Percentiles rank a stretch among this genome's conserved stretches.
Evolutionary conservation across 345 rosid genomes (phyloP).

Genomic region (Litchi chinensis): DNA sequence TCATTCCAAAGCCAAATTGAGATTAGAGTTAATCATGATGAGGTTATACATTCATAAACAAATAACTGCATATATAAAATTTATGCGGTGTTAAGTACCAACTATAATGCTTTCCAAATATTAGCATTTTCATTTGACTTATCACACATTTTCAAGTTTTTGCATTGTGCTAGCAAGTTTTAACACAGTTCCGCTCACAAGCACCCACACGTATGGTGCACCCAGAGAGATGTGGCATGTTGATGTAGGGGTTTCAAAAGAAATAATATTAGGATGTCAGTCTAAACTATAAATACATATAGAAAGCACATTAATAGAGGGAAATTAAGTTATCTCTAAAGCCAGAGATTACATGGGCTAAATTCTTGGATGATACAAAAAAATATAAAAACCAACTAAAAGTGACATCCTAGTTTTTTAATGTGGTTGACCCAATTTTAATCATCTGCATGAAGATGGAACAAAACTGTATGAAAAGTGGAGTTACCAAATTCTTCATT

Average conservation of each 20-base stretch:
- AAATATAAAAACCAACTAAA: neutral
- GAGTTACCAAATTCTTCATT: slow-evolving; percentile 64
- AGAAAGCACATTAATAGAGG: neutral
- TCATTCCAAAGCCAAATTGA: neutral
- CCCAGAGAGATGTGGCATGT: neutral
- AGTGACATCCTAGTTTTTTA: neutral
- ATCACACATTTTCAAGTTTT: neutral
- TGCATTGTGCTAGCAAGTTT: neutral
- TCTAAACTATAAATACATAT: too few species aligned
- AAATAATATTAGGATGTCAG: neutral
- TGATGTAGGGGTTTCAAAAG: too few species aligned
- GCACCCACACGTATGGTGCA: neutral
- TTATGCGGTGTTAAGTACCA: too few species aligned
- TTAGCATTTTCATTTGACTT: neutral
- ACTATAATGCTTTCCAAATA: too few species aligned
- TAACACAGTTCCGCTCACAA: neutral
- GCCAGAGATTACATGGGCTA: neutral
- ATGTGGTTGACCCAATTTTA: neutral
- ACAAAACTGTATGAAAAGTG: slow-evolving; percentile 17
- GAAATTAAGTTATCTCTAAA: neutral
- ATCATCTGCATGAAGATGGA: slow-evolving; percentile 2
- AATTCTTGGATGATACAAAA: neutral
- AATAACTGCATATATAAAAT: neutral
- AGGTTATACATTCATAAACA: neutral
- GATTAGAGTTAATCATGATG: neutral